Evolutionary conservation across 768 basidiomycete species (phyloP), one percentile per base, ranked within the genome.

Genomic region (Macrolepiota dolichaula): DNA sequence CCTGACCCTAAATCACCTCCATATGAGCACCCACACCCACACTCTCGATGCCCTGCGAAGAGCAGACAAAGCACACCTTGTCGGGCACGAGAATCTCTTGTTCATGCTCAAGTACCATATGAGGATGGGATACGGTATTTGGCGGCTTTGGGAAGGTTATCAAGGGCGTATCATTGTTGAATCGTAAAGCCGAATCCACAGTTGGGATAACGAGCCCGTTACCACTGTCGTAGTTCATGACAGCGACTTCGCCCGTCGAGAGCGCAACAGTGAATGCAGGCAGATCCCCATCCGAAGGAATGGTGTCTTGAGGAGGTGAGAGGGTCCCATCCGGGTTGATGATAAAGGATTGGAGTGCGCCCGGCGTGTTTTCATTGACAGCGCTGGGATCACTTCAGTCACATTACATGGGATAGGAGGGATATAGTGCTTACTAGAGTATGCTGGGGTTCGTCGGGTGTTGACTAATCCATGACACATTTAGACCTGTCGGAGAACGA

Each of bases 11-110:
- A n/a, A 19, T 17, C 52, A 50, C 49, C 7, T 29, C n/a, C 11
- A 38, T 32, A 37, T 35, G 46, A 50, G 29, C 57, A 22, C 17
- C 22, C 10, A 25, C 57, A 22, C 17, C 22, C 10, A 25, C 15
- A n/a, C 51, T 24, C 11, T 25, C 12, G 38, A 50, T 40, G 29
- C 29, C 54, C 27, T 38, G 22, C 4, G 19, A 36, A 55, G 32
- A 59, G 29, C 29, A 7, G 29, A 29, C 44, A 19, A 32, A 1
- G 69, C 81, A 55, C 57, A 87, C 88, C 69, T 88, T 74, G 72
- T 89, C 89, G 0, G 88, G 82, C 7, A 90, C 76, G 63, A 89
- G 78, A 9, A 91, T 66, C 64, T 90, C 88, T 5, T 67, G 67
- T 4, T 75, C 74, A 66, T 84, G 75, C 70, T 87, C 78, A 29